These are phyloP conservation scores for Bromus sterilis DNA, from an alignment of 176 grass and related monocot species.

Conservation along the genomic window DNA sequence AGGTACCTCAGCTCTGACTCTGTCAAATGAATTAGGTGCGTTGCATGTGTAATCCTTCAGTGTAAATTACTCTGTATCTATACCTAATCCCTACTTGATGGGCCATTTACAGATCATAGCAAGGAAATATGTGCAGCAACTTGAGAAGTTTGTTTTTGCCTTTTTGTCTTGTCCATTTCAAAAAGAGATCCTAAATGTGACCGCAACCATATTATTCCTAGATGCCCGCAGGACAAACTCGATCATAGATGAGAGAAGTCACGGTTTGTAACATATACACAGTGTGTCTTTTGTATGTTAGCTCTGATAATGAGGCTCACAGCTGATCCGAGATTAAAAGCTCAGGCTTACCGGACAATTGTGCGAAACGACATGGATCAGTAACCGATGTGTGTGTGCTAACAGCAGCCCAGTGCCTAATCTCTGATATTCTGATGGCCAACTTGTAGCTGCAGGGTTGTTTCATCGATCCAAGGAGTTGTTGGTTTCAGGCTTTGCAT, in stretches of 20 bases:
- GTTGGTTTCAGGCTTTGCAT: conserved; percentile 19
- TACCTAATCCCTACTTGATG: conserved; percentile 17
- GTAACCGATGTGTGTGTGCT: neutral
- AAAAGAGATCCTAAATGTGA: neutral
- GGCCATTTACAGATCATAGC: neutral
- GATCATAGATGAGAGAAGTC: neutral
- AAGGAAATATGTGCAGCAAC: conserved; percentile 3
- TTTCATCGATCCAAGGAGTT: neutral
- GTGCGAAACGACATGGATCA: neutral
- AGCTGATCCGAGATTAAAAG: neutral
- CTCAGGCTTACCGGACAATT: neutral
- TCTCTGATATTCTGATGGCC: neutral
- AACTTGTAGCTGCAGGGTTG: neutral
- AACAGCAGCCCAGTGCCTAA: conserved; percentile 1
- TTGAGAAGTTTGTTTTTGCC: conserved; percentile 3
- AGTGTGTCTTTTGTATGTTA: neutral
- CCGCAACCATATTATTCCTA: neutral
- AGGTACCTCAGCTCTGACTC: neutral
- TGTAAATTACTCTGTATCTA: conserved; percentile 11
- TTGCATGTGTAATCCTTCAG: conserved; percentile 20
- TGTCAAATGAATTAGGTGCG: conserved; percentile 28
- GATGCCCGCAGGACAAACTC: neutral
- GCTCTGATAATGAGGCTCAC: neutral
- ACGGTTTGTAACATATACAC: neutral
- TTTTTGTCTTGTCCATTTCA: neutral